A percentile compares a stretch with the other conserved stretches of the same genome.
These are phyloP conservation scores for Trapa bicornis DNA, from an alignment of 345 rosid genomes.

Conservation along the genomic window DNA sequence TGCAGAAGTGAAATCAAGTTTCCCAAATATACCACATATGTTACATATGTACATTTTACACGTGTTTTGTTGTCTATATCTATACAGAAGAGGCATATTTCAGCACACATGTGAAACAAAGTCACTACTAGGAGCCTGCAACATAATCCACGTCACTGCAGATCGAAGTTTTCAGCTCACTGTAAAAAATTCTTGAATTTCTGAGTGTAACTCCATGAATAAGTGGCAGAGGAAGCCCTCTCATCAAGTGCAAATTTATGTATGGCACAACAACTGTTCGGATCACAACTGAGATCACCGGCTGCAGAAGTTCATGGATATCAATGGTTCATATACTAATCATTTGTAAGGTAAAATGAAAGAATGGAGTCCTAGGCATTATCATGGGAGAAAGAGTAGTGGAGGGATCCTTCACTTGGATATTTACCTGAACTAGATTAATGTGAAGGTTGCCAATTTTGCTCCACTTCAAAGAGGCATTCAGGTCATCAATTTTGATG, in stretches of 20 bases:
- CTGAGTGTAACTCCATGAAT: slow-evolving; percentile 27
- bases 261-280: slow-evolving; percentile 40
- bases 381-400: background rate
- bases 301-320: slow-evolving; percentile 19
- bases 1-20: background rate
- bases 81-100: background rate
- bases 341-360: background rate
- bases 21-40: background rate
- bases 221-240: slow-evolving; percentile 52
- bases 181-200: slow-evolving; percentile 31
- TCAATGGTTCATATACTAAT: background rate
- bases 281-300: slow-evolving; percentile 24
- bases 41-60: background rate
- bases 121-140: background rate
- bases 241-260: slow-evolving; percentile 36
- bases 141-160: slow-evolving; percentile 27
- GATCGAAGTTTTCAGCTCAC: slow-evolving; percentile 23
- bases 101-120: background rate
- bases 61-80: background rate
- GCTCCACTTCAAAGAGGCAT: slow-evolving; percentile 43
- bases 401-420: background rate
- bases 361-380: background rate
- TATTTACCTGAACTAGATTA: slow-evolving; percentile 35
- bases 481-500: slow-evolving; percentile 29
- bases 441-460: slow-evolving; percentile 38